These are phyloP conservation scores for Mycoemilia scoparia DNA, from an alignment of 192 early-diverging fungal species.

Conservation along the genomic window DNA sequence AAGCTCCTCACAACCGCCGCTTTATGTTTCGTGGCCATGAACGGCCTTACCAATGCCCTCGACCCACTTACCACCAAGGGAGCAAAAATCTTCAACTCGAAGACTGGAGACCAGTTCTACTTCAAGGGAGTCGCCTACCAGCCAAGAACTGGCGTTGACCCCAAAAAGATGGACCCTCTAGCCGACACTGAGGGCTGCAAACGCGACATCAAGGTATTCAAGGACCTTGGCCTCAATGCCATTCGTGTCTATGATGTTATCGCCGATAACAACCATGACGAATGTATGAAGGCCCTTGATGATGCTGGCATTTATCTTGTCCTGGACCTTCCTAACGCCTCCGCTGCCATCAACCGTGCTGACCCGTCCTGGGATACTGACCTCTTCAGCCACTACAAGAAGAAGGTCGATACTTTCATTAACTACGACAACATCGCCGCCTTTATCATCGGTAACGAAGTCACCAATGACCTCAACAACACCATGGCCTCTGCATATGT, in stretches of 20 bases:
- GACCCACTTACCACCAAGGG: slow-evolving; percentile 51
- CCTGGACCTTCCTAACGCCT: slow-evolving; percentile 41
- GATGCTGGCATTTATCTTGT: slow-evolving; percentile 48
- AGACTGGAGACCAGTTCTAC: slow-evolving; percentile 53
- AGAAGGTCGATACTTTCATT: slow-evolving; percentile 46
- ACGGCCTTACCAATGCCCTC: no score
- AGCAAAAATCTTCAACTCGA: slow-evolving; percentile 47
- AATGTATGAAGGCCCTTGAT: slow-evolving; percentile 47
- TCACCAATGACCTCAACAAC: slow-evolving; percentile 41
- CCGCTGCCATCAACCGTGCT: slow-evolving; percentile 39
- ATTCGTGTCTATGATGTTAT: slow-evolving; percentile 59
- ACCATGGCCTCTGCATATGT: slow-evolving; percentile 45
- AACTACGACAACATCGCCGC: slow-evolving; percentile 42
- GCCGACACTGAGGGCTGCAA: slow-evolving; percentile 39
- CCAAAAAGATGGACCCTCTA: slow-evolving; percentile 34
- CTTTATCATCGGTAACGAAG: slow-evolving; percentile 62
- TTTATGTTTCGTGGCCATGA: no score
- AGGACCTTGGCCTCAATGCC: slow-evolving; percentile 43
- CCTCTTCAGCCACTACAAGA: slow-evolving; percentile 32
- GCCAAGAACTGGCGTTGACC: slow-evolving; percentile 27
- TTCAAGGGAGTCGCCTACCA: slow-evolving; percentile 61
- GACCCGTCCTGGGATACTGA: slow-evolving; percentile 37
- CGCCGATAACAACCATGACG: slow-evolving; percentile 40
- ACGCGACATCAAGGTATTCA: slow-evolving; percentile 43
- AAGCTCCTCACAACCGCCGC: no score